These are phyloP conservation scores for Teunomyces tritomae DNA, from an alignment of 805 yeast species.

Conservation along the genomic window DNA sequence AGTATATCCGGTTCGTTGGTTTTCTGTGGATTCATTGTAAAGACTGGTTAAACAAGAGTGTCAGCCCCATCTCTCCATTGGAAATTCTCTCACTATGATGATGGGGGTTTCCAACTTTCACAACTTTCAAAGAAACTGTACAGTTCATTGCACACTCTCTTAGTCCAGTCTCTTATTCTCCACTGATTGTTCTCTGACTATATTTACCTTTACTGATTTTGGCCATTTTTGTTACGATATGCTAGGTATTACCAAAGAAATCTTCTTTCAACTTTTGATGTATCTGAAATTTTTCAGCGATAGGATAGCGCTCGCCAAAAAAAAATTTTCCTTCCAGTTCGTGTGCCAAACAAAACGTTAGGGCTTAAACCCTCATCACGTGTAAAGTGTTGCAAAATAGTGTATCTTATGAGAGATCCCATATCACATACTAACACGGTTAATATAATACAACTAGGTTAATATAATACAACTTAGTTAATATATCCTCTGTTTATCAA, in stretches of 20 bases:
- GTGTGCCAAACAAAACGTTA: neutral
- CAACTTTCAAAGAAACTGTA: neutral
- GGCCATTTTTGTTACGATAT: constrained; percentile 46
- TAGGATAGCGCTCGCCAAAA: constrained; percentile 6
- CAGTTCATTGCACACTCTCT: neutral
- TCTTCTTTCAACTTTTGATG: constrained; percentile 4
- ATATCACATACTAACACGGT: neutral
- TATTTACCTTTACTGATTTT: constrained; percentile 61
- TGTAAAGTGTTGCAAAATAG: neutral
- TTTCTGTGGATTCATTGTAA: neutral
- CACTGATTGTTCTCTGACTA: constrained; percentile 1
- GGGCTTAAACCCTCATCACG: constrained; percentile 1
- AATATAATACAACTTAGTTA: no score
- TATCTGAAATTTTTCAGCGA: constrained; percentile 4
- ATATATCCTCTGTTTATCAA: no score
- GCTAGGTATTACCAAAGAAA: constrained; percentile 3
- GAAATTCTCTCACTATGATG: neutral
- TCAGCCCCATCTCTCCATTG: neutral
- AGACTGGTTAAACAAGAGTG: neutral
- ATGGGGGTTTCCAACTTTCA: neutral
- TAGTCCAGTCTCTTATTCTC: neutral
- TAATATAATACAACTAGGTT: neutral
- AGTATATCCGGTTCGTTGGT: constrained; percentile 19
- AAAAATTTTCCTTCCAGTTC: constrained; percentile 9
- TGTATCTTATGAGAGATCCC: no score